phyloP scores from a whole-genome alignment of 2,329 filamentous ascomycete species.

The Fusarium nematophilum region DNA sequence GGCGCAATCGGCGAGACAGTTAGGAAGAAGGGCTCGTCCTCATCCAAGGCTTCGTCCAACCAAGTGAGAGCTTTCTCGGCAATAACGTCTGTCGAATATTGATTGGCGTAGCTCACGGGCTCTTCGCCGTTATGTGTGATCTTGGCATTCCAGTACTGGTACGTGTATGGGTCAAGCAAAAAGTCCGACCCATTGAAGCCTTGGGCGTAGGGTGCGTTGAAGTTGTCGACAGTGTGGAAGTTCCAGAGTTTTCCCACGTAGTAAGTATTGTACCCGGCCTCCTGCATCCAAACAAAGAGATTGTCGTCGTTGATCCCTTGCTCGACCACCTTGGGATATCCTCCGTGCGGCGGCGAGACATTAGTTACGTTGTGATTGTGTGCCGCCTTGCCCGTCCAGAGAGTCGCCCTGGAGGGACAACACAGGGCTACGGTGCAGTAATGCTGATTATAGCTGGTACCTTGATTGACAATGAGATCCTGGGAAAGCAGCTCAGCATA shows the following conservation, averaged over 20 bases:
- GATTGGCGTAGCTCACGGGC: constrained; percentile 3
- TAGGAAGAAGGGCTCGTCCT: constrained; percentile 9
- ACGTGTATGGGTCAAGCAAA: constrained; percentile 15
- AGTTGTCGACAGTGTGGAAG: constrained; percentile 68
- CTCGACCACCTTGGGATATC: constrained; percentile 64
- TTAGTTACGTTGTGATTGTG: constrained; percentile 77
- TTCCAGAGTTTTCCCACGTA: constrained; percentile 79
- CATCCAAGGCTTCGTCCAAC: constrained; percentile 4
- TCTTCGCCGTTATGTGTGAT: background rate
- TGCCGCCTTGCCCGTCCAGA: constrained; percentile 72
- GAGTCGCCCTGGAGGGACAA: constrained; percentile 72
- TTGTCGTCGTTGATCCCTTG: constrained; percentile 69
- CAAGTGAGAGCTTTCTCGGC: constrained; percentile 1
- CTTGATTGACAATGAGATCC: constrained; percentile 37
- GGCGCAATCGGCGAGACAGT: constrained; percentile 12
- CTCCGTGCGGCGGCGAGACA: constrained; percentile 61
- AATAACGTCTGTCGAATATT: constrained; percentile 10
- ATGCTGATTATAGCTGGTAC: constrained; percentile 42
- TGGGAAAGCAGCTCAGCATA: constrained; percentile 8
- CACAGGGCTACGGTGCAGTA: constrained; percentile 62
- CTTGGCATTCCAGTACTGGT: constrained; percentile 13
- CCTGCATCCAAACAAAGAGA: constrained; percentile 75
- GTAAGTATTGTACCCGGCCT: constrained; percentile 75
- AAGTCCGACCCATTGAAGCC: constrained; percentile 4
- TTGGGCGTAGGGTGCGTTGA: constrained; percentile 53